Evolutionary conservation across 192 early-diverging fungal species (phyloP).

Genomic region (Linnemannia exigua): DNA sequence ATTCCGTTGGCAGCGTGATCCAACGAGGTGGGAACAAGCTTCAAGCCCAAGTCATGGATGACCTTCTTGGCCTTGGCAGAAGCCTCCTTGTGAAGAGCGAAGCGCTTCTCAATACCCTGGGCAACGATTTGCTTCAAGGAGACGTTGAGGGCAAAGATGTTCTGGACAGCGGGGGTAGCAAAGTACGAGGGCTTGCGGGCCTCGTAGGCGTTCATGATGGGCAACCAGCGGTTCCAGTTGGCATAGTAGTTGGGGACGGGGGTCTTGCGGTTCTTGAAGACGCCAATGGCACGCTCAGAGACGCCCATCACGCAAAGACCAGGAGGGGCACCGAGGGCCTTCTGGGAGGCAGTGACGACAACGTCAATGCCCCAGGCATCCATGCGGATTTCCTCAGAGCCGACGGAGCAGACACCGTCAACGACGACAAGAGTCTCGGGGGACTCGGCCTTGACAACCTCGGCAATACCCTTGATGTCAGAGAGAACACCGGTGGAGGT

Average conservation of each 20-base stretch:
- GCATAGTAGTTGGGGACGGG: slow-evolving; percentile 91
- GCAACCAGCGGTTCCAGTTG: slow-evolving; percentile 95
- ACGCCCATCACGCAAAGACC: slow-evolving; percentile 92
- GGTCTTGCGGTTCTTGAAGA: slow-evolving; percentile 79
- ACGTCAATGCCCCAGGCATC: slow-evolving; percentile 94
- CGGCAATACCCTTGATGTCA: slow-evolving; percentile 81
- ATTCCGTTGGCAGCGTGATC: slow-evolving; percentile 80
- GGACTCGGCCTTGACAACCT: slow-evolving; percentile 76
- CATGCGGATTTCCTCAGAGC: slow-evolving; percentile 90
- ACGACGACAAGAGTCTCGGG: slow-evolving; percentile 91
- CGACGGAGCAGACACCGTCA: slow-evolving; percentile 95
- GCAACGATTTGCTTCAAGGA: slow-evolving; percentile 82
- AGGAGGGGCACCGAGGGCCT: slow-evolving; percentile 95
- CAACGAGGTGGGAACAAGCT: slow-evolving; percentile 72
- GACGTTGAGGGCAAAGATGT: slow-evolving; percentile 88
- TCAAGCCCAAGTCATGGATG: slow-evolving; percentile 78
- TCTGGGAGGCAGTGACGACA: slow-evolving; percentile 95
- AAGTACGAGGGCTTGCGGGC: slow-evolving; percentile 93
- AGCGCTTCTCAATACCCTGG: slow-evolving; percentile 81
- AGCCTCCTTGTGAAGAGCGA: slow-evolving; percentile 82
- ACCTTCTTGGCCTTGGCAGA: slow-evolving; percentile 81
- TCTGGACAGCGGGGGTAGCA: slow-evolving; percentile 96
- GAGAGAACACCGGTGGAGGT: slow-evolving; percentile 93
- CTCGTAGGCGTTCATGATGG: slow-evolving; percentile 98
- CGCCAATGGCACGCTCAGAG: slow-evolving; percentile 79